Base-by-base conservation (phyloP, 805 yeast species). In the Sugiyamaella lignohabitans region DNA sequence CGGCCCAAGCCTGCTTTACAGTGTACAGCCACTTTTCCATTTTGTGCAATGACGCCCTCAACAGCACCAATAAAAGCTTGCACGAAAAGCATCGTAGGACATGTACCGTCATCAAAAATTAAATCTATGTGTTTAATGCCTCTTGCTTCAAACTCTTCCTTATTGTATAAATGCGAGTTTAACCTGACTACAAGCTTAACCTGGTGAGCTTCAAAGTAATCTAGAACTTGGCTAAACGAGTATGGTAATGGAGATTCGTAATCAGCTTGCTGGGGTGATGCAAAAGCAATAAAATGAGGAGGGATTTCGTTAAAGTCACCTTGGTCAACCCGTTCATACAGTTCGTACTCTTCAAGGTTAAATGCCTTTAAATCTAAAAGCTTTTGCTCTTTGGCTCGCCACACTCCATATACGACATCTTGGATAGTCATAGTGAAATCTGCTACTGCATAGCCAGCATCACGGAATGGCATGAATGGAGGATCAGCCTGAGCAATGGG, bases 1-100 rank as follows among this genome's bases (percentile, higher is more conserved):
- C 98, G 78, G 10, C 98, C 98, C 48, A 93, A 72, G 3, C 98
- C 98, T 3, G 98, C 98, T 63, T 93, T 91, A 72, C 98, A 93
- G 65, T 93, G 98, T n/a, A 93, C 98, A 1, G 98, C 98, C 51
- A 93, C 83, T 62, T 88, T 88, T 17, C 96, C 97, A 10, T 94
- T 93, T 44, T 80, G 76, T 36, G 77, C 75, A 47, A 91, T 87
- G 6, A 87, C 79, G 30, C 94, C 84, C 60, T 91, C 96, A 1
- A 96, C 93, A 0, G 95, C 96, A 14, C 98, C 98, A 52, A 93
- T 78, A 58, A 93, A 93, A 56, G 86, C 84, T 56, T 85, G 86
- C 5, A 93, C 98, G 57, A 82, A 86, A 14, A 89, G 93, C 79
- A 93, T 75, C 4, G 95, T 84, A 16, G 98, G 98, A 63, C 98